Conservation (phyloP, 1,284 basidiomycete species). For the Wolfiporia cocos region DNA sequence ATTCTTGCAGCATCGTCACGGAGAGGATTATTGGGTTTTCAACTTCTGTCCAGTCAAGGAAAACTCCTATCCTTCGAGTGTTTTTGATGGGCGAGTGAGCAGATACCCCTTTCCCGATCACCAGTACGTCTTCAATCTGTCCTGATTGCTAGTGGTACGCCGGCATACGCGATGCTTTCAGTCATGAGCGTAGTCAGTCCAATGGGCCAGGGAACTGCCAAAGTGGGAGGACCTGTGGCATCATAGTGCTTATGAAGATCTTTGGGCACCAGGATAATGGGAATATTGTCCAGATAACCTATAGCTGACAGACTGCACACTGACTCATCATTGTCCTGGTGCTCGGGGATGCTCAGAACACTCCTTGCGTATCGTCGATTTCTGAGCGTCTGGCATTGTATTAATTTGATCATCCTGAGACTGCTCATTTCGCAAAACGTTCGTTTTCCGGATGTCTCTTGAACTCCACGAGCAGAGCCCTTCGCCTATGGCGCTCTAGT, state of each 20-base stretch:
- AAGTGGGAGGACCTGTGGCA: no score
- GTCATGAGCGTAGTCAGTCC: no score
- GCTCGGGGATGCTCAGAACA: neutral
- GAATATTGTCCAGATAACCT: no score
- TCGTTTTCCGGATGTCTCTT: no score
- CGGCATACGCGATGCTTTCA: no score
- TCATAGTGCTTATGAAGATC: no score
- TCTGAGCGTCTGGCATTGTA: neutral
- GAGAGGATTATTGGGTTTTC: slow-evolving; percentile 79
- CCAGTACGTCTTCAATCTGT: slow-evolving; percentile 45
- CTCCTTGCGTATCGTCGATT: neutral
- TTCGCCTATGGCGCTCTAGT: no score
- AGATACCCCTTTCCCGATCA: slow-evolving; percentile 88
- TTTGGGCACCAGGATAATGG: no score
- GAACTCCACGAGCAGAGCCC: no score
- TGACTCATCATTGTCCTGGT: neutral
- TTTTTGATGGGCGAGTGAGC: slow-evolving; percentile 71
- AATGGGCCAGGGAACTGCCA: no score
- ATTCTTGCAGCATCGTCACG: slow-evolving; percentile 73
- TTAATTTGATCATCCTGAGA: neutral
- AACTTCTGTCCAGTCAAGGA: slow-evolving; percentile 82
- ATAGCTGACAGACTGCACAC: no score
- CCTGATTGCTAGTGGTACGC: neutral
- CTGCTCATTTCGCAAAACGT: neutral
- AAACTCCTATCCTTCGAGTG: slow-evolving; percentile 56